Evolutionary conservation across 306 rosid species (phyloP).

Genomic region (Gastrolobium villosum): DNA sequence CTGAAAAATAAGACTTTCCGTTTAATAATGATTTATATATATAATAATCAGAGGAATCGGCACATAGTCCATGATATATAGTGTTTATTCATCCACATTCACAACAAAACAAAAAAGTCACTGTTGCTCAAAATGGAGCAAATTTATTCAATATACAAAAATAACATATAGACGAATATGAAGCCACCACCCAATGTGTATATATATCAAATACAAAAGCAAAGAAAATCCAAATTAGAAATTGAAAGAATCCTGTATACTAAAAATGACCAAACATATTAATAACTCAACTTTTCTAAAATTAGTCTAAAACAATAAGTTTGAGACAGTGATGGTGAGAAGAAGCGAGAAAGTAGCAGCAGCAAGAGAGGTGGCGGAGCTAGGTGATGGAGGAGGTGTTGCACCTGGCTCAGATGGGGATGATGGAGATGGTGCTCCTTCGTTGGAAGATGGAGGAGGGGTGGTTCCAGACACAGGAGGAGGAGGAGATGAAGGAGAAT

Average conservation of each 20-base stretch:
- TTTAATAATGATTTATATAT: too few species aligned
- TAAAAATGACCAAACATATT: background rate
- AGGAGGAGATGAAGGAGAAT: background rate
- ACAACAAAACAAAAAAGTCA: background rate
- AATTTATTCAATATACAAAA: background rate
- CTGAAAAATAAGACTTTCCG: too few species aligned
- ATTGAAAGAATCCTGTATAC: background rate
- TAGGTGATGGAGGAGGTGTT: background rate
- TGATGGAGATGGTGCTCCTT: constrained; percentile 7
- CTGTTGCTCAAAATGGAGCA: background rate
- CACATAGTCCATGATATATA: too few species aligned
- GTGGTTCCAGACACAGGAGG: background rate
- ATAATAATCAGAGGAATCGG: background rate
- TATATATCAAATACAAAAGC: background rate
- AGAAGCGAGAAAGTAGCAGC: constrained; percentile 18
- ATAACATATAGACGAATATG: constrained; percentile 6
- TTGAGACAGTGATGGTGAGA: background rate
- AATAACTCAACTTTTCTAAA: too few species aligned
- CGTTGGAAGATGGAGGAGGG: background rate
- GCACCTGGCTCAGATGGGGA: background rate
- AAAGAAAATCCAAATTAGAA: background rate
- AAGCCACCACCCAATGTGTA: too few species aligned
- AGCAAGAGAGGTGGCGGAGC: constrained; percentile 35
- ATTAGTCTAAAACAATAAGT: background rate
- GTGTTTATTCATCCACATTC: background rate